Percentiles rank a stretch among this genome's conserved stretches.
phyloP scores from a whole-genome alignment of 805 yeast species.

The Zygosaccharomyces bailii region DNA sequence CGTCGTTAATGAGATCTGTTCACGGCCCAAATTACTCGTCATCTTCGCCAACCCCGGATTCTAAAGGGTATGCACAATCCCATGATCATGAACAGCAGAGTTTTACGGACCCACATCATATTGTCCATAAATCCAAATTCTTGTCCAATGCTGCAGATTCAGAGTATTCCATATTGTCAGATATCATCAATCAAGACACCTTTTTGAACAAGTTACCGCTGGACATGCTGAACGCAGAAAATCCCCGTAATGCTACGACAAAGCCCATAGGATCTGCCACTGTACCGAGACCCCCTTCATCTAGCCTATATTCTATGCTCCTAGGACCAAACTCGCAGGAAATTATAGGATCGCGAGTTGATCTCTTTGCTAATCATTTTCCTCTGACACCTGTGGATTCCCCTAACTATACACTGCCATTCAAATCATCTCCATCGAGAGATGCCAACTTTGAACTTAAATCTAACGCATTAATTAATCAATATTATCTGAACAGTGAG shows the following conservation, averaged over 20 bases:
- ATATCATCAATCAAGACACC: constrained; percentile 48
- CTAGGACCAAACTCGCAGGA: constrained; percentile 31
- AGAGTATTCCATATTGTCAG: constrained; percentile 67
- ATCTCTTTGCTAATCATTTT: constrained; percentile 31
- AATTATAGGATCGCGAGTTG: constrained; percentile 25
- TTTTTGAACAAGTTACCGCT: constrained; percentile 27
- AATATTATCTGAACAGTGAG: constrained; percentile 58
- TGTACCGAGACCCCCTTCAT: constrained; percentile 1
- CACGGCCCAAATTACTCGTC: constrained; percentile 4
- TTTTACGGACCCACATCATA: constrained; percentile 24
- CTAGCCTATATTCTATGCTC: constrained; percentile 25
- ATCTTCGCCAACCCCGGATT: background rate
- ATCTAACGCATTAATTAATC: constrained; percentile 49
- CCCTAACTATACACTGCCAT: constrained; percentile 17
- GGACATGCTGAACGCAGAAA: constrained; percentile 21
- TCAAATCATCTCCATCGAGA: constrained; percentile 22
- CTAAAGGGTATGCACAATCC: constrained; percentile 4
- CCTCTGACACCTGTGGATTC: constrained; percentile 32
- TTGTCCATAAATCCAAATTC: constrained; percentile 42
- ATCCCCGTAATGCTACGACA: constrained; percentile 3
- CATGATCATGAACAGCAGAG: constrained; percentile 24
- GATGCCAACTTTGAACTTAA: constrained; percentile 16
- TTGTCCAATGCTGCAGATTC: constrained; percentile 68
- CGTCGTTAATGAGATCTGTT: constrained; percentile 18
- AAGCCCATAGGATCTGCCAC: constrained; percentile 3